A percentile compares a stretch with the other conserved stretches of the same genome.
Conservation (phyloP, 2,329 filamentous ascomycete species). For the Pseudodiploospora longispora region DNA sequence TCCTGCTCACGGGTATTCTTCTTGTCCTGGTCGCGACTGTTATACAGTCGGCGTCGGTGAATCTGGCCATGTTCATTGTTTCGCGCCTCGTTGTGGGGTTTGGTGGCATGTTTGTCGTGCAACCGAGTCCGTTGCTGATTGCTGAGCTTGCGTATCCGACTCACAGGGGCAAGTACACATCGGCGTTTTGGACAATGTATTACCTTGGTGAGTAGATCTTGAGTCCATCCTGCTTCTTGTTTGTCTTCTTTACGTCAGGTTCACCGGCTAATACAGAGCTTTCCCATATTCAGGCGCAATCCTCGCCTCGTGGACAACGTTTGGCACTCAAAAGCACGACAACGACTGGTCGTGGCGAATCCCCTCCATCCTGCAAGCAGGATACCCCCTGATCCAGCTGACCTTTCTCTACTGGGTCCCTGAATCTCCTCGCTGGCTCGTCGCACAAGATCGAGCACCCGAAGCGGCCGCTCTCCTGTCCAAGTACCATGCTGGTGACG, state of each 20-base stretch:
- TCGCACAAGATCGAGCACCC: constrained; percentile 22
- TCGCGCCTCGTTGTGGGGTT: constrained; percentile 46
- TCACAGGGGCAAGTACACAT: neutral
- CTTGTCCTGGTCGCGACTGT: constrained; percentile 16
- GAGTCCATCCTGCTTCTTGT: neutral
- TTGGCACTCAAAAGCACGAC: constrained; percentile 5
- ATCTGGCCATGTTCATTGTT: constrained; percentile 44
- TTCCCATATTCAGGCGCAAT: neutral
- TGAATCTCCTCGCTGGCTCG: constrained; percentile 25
- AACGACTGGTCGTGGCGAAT: constrained; percentile 17
- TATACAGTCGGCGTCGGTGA: constrained; percentile 23
- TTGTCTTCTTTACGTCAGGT: neutral
- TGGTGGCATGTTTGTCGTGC: constrained; percentile 40
- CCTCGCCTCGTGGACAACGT: constrained; percentile 6
- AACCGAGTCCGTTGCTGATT: constrained; percentile 23
- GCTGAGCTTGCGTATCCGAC: constrained; percentile 1
- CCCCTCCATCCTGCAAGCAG: constrained; percentile 15
- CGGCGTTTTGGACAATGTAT: neutral
- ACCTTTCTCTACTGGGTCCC: constrained; percentile 25
- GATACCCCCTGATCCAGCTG: constrained; percentile 11
- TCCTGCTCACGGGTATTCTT: constrained; percentile 21
- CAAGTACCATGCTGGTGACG: constrained; percentile 32
- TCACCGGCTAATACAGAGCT: neutral
- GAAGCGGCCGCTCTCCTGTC: constrained; percentile 28
- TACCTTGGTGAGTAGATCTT: constrained; percentile 1